Evolutionary conservation across 495 filamentous ascomycete genomes (phyloP), one percentile per base, ranked within the genome.

Genomic region (Xylaria curta): DNA sequence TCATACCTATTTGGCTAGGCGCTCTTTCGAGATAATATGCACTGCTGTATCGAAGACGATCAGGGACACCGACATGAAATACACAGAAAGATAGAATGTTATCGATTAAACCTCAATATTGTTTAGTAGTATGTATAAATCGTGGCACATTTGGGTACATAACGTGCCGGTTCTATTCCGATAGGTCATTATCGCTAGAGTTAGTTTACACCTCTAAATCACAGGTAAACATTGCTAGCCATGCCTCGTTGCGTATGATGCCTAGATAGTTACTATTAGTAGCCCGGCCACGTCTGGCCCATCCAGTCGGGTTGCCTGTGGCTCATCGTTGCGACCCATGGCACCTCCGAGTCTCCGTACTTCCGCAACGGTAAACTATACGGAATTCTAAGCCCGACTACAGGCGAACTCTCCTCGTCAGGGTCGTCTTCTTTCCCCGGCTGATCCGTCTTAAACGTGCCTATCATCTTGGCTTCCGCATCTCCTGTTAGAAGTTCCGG

Each of bases 321-420:
- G 19, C 67, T 80, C 76, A 81, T 79, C n/a, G 88, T 91, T 4
- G 92, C 91, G 70, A 90, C 93, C 95, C 95, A 98, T 10, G 94
- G 94, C 33, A 84, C 82, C 72, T 97, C 93, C 6, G 81, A 79
- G 7, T 78, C 61, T 0, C 70, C 81, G 76, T 97, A 97, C 28
- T 82, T 84, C 40, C 87, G 85, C 26, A 97, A 79, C 0, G 95
- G 95, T 3, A 97, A 81, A 78, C 90, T 90, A 82, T 98, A 98
- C 33, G 95, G 92, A 86, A 97, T 90, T 13, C 94, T 85, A 49
- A 95, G 83, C 0, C 91, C 92, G 21, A 97, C 88, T 0, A 85
- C 73, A 21, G 76, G 74, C 9, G 64, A 51, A 66, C 76, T 73
- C 26, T 31, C 73, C 19, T 72, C 72, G 0, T 71, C 59, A 3